Base-by-base conservation (phyloP, 208 protist genomes). In the Leishmania tropica region DNA sequence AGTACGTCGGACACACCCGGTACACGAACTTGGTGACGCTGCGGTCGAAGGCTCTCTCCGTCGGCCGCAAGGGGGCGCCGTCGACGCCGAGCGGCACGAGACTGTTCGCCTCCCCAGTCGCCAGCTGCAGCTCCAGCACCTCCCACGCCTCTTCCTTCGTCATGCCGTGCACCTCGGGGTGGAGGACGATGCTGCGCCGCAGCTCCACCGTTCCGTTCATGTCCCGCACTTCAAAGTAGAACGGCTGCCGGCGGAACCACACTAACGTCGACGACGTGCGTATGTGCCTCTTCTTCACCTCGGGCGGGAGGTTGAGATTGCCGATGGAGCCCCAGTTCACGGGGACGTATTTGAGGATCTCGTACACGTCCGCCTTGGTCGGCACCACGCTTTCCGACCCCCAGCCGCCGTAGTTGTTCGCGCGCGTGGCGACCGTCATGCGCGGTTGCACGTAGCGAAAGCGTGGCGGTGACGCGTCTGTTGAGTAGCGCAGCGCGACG, bases 201-300 rank as follows among this genome's bases (percentile, higher is more conserved):
- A 97, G 87, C 82, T 97, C 92, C 24, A 88, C 80, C 17, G 90
- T 94, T 45, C 90, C 89, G 68, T 80, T 83, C 74, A 95, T 84
- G 79, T 91, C 85, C 54, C 94, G 91, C 78, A 97, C 70, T 83
- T 97, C 93, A 84, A 97, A 97, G 83, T 96, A 96, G 78, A 87
- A 92, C 4, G 94, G 94, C 79, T 97, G 94, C 11, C 93, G 91
- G 17, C 93, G 91, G 80, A 95, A 94, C 94, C 94, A 97, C 85
- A 86, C 77, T 65, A 92, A 79, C 45, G 85, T 53, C 53, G 88
- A 90, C 42, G 81, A 60, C 37, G 76, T 85, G n/a, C 94, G 93
- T 45, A 97, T 93, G 80, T 95, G 94, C 72, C 71, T 75, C 78
- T 87, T 87, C 45, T 85, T 80, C 56, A 95, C 78, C 21, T 86